phyloP scores from a whole-genome alignment of 1,284 basidiomycete species.

The Trichosporon inkin region DNA sequence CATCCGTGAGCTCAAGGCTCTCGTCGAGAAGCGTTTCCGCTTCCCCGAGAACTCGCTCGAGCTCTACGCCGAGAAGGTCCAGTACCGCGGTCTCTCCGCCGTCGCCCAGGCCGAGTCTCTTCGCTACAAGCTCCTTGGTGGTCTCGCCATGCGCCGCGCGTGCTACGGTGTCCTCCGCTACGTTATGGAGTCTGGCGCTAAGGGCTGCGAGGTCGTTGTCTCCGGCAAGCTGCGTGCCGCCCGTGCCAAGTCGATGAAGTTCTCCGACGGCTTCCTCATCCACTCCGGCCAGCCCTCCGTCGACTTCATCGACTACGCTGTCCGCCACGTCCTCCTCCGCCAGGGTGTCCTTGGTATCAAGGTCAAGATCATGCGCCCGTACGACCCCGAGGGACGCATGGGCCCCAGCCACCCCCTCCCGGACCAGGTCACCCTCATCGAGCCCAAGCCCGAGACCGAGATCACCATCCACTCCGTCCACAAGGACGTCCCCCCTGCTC shows the following conservation, averaged over 20 bases:
- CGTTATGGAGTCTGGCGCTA: slow-evolving; percentile 99
- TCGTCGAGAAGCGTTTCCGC: slow-evolving; percentile 99
- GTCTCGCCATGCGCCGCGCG: slow-evolving; percentile 97
- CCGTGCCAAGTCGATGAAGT: slow-evolving; percentile 99
- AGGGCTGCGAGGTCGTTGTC: slow-evolving; percentile 99
- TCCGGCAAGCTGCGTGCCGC: slow-evolving; percentile 99
- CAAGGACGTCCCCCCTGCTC: slow-evolving; percentile 43
- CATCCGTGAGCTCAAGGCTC: slow-evolving; percentile 96
- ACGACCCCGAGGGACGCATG: slow-evolving; percentile 81
- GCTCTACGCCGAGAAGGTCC: slow-evolving; percentile 99
- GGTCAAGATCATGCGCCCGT: slow-evolving; percentile 99
- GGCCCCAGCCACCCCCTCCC: slow-evolving; percentile 94
- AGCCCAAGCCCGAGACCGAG: slow-evolving; percentile 60
- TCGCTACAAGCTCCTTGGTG: slow-evolving; percentile 98
- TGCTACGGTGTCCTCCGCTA: slow-evolving; percentile 99
- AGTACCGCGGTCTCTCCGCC: slow-evolving; percentile 96
- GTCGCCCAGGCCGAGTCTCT: slow-evolving; percentile 98
- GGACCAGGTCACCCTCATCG: slow-evolving; percentile 86
- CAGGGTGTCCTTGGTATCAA: slow-evolving; percentile 99
- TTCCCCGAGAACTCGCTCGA: slow-evolving; percentile 99
- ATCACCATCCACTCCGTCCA: slow-evolving; percentile 52
- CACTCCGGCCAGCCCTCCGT: slow-evolving; percentile 98
- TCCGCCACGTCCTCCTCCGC: slow-evolving; percentile 95
- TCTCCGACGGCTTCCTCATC: slow-evolving; percentile 99
- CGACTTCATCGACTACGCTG: slow-evolving; percentile 97